A percentile compares a stretch with the other conserved stretches of the same genome.
Conservation (phyloP, 331 rosid species). For the Malus hybrid region DNA sequence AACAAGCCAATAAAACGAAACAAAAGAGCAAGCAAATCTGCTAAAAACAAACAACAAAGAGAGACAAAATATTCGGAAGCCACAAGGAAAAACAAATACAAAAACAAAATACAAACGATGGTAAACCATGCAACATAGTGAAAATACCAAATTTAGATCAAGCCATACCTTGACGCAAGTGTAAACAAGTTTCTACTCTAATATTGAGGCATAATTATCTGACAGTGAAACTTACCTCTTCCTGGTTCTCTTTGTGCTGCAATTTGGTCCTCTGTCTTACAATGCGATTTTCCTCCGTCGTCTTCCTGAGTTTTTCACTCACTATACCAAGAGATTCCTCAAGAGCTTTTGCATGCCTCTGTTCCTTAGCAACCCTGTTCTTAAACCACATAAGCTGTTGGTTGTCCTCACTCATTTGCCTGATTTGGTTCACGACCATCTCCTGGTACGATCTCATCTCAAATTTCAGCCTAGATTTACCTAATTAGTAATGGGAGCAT, state of each 20-base stretch:
- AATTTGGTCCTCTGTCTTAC: conserved; percentile 60
- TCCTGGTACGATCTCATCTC: conserved; percentile 79
- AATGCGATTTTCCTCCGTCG: conserved; percentile 61
- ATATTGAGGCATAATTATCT: background rate
- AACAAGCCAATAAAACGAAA: background rate
- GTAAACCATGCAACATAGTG: background rate
- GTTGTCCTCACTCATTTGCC: conserved; percentile 89
- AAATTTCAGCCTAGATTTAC: conserved; percentile 62
- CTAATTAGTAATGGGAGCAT: conserved; percentile 25
- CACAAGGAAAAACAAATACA: background rate
- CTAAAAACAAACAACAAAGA: background rate
- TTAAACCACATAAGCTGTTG: conserved; percentile 66
- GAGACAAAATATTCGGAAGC: background rate
- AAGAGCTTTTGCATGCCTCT: conserved; percentile 38
- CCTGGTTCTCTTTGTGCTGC: conserved; percentile 69
- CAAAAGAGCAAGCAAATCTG: background rate
- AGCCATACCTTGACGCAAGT: background rate
- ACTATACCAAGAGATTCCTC: conserved; percentile 48
- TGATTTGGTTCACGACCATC: conserved; percentile 63
- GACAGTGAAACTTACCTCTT: conserved; percentile 52
- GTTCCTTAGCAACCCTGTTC: conserved; percentile 43
- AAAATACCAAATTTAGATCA: background rate
- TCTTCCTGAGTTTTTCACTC: conserved; percentile 55
- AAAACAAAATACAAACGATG: too few species aligned
- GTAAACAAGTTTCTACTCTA: background rate